Evolutionary conservation across 2,329 filamentous ascomycete species (phyloP).

Genomic region (Cyanodermella asteris): DNA sequence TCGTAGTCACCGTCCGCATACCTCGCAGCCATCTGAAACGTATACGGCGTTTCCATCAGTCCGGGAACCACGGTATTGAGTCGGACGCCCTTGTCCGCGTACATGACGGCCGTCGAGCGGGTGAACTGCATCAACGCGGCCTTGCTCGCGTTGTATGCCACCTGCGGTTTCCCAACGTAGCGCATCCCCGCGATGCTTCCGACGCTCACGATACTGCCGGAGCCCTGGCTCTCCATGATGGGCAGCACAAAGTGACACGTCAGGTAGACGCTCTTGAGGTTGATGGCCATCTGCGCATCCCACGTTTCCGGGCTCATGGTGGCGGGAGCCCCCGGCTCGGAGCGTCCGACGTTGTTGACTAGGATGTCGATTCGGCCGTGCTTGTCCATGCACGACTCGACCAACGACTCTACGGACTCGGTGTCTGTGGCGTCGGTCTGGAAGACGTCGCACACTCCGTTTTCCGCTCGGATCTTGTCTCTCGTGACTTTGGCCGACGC

Average conservation of each 20-base stretch:
- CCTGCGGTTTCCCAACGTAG: conserved; percentile 40
- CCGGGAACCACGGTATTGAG: conserved; percentile 35
- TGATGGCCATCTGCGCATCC: conserved; percentile 29
- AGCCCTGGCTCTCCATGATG: conserved; percentile 26
- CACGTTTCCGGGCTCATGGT: conserved; percentile 23
- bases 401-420: conserved; percentile 25
- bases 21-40: conserved; percentile 21
- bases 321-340: conserved; percentile 26
- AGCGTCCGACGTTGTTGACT: conserved; percentile 34
- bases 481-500: not conserved
- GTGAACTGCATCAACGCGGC: conserved; percentile 42
- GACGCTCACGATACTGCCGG: conserved; percentile 22
- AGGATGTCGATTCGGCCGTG: conserved; percentile 34
- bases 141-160: conserved; percentile 51
- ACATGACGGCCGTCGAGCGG: conserved; percentile 18
- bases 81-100: conserved; percentile 24
- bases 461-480: not conserved
- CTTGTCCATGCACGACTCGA: conserved; percentile 27
- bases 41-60: conserved; percentile 33
- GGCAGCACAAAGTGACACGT: no score
- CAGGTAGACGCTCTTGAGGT: conserved; percentile 29
- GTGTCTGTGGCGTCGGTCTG: conserved; percentile 26
- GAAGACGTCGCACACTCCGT: not conserved
- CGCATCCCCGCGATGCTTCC: conserved; percentile 25
- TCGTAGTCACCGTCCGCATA: conserved; percentile 25